Base-by-base conservation (phyloP, 140 eudicot species). In the Erigeron philadelphicus region DNA sequence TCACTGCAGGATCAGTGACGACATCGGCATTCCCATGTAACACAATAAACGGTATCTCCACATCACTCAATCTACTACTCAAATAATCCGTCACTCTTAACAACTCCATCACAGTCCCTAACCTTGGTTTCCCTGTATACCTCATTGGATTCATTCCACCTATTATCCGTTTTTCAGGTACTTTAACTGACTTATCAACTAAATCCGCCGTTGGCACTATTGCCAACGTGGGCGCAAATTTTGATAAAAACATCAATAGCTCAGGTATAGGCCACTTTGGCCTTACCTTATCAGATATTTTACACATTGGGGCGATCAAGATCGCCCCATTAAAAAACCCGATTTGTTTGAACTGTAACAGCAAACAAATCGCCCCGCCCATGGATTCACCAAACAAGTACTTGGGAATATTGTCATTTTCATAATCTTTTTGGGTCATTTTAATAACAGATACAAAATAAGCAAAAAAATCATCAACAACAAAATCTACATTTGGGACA, bases 261-360 rank as follows among this genome's bases (percentile, higher is more conserved):
- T 93, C 81, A 8, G 98, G 95, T n/a, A 93, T 83, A 16, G 98
- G 98, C 96, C 96, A 91, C 9, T 42, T 77, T 7, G 98, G 98
- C 59, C 79, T 77, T 0, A 91, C 89, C 48, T 86, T 79, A 23
- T 86, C 92, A 0, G 95, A 86, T 16, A 91, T 88, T 46, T 64
- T 84, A 79, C 95, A 88, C 98, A 91, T 91, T 72, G 97, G 96
- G 6, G 96, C 97, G 11, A 82, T 70, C 64, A 91, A 58, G 15
- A 91, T 65, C 7, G 91, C 95, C 4, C 98, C 98, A 41, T 81
- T 56, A 15, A 85, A 85, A 11, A 67, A 62, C 0, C 72, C 64
- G 16, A 77, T 80, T n/a, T 9, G 74, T 38, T 46, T 76, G 40
- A 76, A 74, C 19, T 78, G 81, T 45, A 80, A 82, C 65, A 88